Conservation (phyloP, 768 basidiomycete genomes). For the Inosperma sp. region DNA sequence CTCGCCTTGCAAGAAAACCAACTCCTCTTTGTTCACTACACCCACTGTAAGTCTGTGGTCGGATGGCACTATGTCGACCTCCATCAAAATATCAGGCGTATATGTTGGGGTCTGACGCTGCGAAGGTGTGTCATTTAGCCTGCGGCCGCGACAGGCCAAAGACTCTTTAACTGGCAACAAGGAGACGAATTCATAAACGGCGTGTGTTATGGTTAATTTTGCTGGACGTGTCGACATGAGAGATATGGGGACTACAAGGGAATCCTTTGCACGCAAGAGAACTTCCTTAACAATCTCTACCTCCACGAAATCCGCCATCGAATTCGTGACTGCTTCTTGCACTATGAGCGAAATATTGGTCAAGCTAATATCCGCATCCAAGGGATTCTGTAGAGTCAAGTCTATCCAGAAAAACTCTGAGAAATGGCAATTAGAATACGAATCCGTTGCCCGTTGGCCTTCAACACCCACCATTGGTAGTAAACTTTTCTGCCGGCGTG, state of each 20-base stretch:
- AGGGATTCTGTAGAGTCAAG: constrained; percentile 61
- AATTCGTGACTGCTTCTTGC: constrained; percentile 33
- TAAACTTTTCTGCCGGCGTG: constrained; percentile 52
- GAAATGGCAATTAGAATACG: not conserved
- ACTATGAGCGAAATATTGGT: constrained; percentile 56
- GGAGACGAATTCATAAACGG: constrained; percentile 66
- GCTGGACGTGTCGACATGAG: constrained; percentile 50
- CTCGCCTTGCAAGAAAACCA: constrained; percentile 67
- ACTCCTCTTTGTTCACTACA: constrained; percentile 49
- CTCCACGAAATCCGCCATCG: constrained; percentile 41
- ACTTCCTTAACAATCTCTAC: constrained; percentile 62
- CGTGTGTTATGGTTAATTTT: constrained; percentile 52
- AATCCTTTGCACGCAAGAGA: not conserved
- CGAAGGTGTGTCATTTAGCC: constrained; percentile 69
- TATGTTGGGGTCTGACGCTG: constrained; percentile 70
- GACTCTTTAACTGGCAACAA: constrained; percentile 65
- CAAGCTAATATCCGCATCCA: constrained; percentile 69
- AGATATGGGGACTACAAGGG: constrained; percentile 54
- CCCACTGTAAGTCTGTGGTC: constrained; percentile 58
- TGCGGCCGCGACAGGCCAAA: constrained; percentile 63
- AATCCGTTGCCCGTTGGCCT: not conserved
- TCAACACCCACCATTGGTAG: constrained; percentile 52
- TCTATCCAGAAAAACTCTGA: constrained; percentile 79
- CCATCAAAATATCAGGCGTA: constrained; percentile 59
- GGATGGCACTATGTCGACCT: constrained; percentile 58